Percentiles rank a stretch among this genome's conserved stretches.
Evolutionary conservation across 768 basidiomycete species (phyloP).

Genomic region (Lactarius psammicola): DNA sequence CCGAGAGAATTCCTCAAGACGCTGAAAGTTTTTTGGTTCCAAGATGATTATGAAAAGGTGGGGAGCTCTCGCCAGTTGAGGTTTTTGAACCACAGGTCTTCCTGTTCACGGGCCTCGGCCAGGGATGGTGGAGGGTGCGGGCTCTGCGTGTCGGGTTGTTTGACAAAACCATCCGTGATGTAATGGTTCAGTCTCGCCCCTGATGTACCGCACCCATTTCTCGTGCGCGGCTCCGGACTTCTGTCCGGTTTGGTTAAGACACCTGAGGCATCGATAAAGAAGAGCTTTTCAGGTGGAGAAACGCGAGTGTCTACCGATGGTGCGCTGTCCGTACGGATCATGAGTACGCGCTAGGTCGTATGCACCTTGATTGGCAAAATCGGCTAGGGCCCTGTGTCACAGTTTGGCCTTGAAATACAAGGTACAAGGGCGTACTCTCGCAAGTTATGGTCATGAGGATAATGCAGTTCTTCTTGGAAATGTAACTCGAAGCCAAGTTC

Average conservation of each 20-base stretch:
- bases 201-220: slow-evolving; percentile 29
- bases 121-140: background rate
- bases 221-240: slow-evolving; percentile 27
- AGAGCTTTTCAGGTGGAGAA: background rate
- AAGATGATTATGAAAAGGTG: background rate
- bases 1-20: slow-evolving; percentile 19
- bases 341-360: slow-evolving; percentile 30
- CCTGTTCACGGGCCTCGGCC: slow-evolving; percentile 1
- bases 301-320: slow-evolving; percentile 28
- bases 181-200: slow-evolving; percentile 4
- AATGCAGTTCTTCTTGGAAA: slow-evolving; percentile 29
- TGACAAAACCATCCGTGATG: slow-evolving; percentile 23
- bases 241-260: slow-evolving; percentile 38
- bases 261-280: slow-evolving; percentile 27
- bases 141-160: slow-evolving; percentile 18
- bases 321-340: slow-evolving; percentile 31
- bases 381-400: slow-evolving; percentile 28
- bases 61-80: background rate
- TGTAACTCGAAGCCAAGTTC: slow-evolving; percentile 28
- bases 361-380: slow-evolving; percentile 37
- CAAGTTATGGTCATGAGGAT: slow-evolving; percentile 34
- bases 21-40: slow-evolving; percentile 5
- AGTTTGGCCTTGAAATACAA: background rate
- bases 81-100: slow-evolving; percentile 3
- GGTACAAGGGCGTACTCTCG: slow-evolving; percentile 29